Evolutionary conservation across 768 basidiomycete species (phyloP).

Genomic region (Psilocybe cyanescens): DNA sequence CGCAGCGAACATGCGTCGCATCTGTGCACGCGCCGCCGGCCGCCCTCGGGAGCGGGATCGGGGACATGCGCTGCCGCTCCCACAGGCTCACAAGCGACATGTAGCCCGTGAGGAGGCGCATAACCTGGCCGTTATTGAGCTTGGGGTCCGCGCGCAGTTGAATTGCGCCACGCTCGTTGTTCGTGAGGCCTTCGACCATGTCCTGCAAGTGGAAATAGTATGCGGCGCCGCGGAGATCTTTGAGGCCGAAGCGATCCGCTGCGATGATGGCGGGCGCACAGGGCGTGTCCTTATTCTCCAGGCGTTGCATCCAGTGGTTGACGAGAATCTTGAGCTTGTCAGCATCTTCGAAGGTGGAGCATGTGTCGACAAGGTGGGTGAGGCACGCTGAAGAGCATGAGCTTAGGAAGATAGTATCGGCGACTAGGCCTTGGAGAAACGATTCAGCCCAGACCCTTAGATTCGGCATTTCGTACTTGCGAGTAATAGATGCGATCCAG

Average conservation of each 20-base stretch:
- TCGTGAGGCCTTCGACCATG: slow-evolving; percentile 32
- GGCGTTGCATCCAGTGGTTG: slow-evolving; percentile 33
- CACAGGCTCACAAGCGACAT: slow-evolving; percentile 38
- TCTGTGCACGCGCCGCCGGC: slow-evolving; percentile 21
- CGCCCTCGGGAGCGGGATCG: slow-evolving; percentile 26
- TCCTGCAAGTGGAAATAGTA: slow-evolving; percentile 42
- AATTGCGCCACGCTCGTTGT: slow-evolving; percentile 30
- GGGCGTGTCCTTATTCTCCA: slow-evolving; percentile 33
- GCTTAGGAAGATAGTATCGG: slow-evolving; percentile 29
- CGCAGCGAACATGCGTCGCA: slow-evolving; percentile 31
- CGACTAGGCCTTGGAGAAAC: slow-evolving; percentile 34
- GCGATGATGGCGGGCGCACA: slow-evolving; percentile 41
- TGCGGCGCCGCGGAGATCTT: slow-evolving; percentile 36
- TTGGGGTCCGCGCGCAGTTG: slow-evolving; percentile 38
- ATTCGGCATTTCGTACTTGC: slow-evolving; percentile 50
- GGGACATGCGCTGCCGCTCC: slow-evolving; percentile 34
- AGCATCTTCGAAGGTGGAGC: slow-evolving; percentile 22
- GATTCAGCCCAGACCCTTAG: slow-evolving; percentile 49
- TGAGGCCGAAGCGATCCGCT: slow-evolving; percentile 35
- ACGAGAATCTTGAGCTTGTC: slow-evolving; percentile 27
- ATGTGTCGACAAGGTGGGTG: slow-evolving; percentile 31
- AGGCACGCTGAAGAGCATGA: slow-evolving; percentile 40
- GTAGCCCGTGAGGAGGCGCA: slow-evolving; percentile 38
- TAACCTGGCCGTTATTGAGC: slow-evolving; percentile 38
- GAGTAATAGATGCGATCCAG: slow-evolving; percentile 49